These are phyloP conservation scores for Penicillium lagena DNA, from an alignment of 495 filamentous ascomycete species.

Conservation along the genomic window DNA sequence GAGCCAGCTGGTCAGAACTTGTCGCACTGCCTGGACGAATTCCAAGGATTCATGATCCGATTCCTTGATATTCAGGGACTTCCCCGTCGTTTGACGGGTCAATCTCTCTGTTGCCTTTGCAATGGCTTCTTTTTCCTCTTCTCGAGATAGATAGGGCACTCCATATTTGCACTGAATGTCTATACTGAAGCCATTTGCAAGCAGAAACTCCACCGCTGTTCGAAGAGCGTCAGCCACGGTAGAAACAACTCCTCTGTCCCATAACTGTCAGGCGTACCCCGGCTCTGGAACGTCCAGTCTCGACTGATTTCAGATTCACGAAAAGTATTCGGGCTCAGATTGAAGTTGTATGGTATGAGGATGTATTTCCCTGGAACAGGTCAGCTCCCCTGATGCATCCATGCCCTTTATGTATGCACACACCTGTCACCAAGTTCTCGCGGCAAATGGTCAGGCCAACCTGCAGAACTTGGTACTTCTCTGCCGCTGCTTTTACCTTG, in stretches of 20 bases:
- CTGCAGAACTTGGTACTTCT: constrained; percentile 68
- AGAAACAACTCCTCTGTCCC: not conserved
- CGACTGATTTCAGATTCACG: constrained; percentile 48
- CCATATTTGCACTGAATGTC: constrained; percentile 50
- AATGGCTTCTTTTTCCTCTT: constrained; percentile 48
- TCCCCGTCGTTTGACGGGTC: constrained; percentile 19
- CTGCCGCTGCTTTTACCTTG: constrained; percentile 57
- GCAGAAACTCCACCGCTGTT: constrained; percentile 56
- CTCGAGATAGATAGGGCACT: constrained; percentile 61
- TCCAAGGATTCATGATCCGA: constrained; percentile 49
- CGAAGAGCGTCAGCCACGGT: constrained; percentile 2
- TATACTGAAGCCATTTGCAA: constrained; percentile 57
- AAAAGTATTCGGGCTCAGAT: constrained; percentile 49
- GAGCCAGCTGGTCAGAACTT: constrained; percentile 46
- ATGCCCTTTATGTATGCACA: not conserved
- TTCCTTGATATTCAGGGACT: constrained; percentile 44
- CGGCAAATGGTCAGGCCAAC: constrained; percentile 64
- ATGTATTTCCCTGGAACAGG: constrained; percentile 43
- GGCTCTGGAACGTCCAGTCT: constrained; percentile 45
- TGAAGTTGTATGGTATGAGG: constrained; percentile 63
- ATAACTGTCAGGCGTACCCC: constrained; percentile 26
- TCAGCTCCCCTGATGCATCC: not conserved
- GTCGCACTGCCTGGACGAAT: constrained; percentile 45
- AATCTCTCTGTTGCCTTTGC: constrained; percentile 16
- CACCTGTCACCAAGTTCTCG: constrained; percentile 44